Evolutionary conservation across 208 protist genomes (phyloP).

Genomic region (Perkinsela sp.): DNA sequence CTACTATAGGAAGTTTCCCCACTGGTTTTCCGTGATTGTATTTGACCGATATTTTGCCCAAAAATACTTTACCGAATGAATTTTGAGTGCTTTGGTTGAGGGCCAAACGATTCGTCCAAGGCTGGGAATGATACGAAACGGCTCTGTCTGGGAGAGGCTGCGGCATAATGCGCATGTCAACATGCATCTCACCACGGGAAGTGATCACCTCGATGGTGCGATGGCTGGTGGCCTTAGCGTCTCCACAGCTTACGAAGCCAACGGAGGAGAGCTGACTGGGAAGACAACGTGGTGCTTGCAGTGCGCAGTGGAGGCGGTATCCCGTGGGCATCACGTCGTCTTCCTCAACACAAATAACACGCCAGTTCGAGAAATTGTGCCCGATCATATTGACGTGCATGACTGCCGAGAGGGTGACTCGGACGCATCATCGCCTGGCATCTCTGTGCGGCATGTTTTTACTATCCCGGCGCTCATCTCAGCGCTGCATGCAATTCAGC

Average conservation of each 20-base stretch:
- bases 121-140: not conserved
- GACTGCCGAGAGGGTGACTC: too few species aligned
- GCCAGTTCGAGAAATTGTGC: not conserved
- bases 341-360: not conserved
- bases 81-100: too few species aligned
- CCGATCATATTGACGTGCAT: not conserved
- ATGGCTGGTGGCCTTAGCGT: not conserved
- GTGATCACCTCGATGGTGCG: not conserved
- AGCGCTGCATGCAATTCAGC: too few species aligned
- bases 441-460: too few species aligned
- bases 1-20: too few species aligned
- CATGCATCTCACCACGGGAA: not conserved
- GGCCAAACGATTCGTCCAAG: too few species aligned
- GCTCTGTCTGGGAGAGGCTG: not conserved
- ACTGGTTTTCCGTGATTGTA: too few species aligned
- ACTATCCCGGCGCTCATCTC: too few species aligned
- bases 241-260: not conserved
- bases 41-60: too few species aligned
- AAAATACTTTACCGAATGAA: too few species aligned
- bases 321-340: not conserved
- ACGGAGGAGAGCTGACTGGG: not conserved
- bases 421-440: too few species aligned
- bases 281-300: not conserved
- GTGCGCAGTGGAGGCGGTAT: not conserved
- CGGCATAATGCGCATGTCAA: not conserved